Evolutionary conservation across 352 stramenopile species (phyloP).

Genomic region (Phytophthora citrophthora): DNA sequence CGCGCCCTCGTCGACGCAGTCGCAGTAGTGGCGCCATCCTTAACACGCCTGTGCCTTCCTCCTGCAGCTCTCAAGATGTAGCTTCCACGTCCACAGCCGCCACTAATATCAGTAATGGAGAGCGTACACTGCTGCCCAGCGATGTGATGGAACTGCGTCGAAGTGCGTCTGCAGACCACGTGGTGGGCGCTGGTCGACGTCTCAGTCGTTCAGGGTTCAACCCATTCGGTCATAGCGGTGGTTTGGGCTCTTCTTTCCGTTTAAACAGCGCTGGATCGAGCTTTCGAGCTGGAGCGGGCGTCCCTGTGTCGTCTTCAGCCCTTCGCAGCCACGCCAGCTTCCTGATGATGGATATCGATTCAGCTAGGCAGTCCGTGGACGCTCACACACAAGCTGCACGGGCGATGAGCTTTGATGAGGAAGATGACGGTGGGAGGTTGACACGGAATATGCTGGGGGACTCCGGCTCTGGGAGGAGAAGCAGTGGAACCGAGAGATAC

Average conservation of each 20-base stretch:
- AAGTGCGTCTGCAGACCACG: conserved; percentile 44
- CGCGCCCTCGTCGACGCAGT: conserved; percentile 37
- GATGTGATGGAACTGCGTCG: conserved; percentile 48
- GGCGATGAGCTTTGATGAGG: conserved; percentile 28
- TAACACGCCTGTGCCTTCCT: conserved; percentile 64
- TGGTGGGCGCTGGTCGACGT: conserved; percentile 22
- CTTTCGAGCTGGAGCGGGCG: conserved; percentile 31
- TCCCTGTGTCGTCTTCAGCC: conserved; percentile 36
- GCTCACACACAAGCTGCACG: conserved; percentile 8
- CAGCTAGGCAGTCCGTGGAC: conserved; percentile 47
- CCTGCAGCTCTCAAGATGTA: conserved; percentile 34
- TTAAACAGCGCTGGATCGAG: conserved; percentile 32
- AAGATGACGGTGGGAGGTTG: conserved; percentile 38
- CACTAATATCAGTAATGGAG: conserved; percentile 7
- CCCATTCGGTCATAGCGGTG: conserved; percentile 30
- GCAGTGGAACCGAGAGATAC: conserved; percentile 40
- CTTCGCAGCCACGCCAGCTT: conserved; percentile 50
- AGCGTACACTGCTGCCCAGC: conserved; percentile 34
- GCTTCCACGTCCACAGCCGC: neutral
- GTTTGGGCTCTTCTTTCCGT: conserved; percentile 30
- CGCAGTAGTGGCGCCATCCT: conserved; percentile 92
- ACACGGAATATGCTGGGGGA: conserved; percentile 59
- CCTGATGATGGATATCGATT: conserved; percentile 63
- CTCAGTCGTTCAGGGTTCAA: conserved; percentile 42
- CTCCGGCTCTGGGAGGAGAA: conserved; percentile 14